Evolutionary conservation across 1,284 basidiomycete genomes (phyloP).

Genomic region (Heterobasidion annosum): DNA sequence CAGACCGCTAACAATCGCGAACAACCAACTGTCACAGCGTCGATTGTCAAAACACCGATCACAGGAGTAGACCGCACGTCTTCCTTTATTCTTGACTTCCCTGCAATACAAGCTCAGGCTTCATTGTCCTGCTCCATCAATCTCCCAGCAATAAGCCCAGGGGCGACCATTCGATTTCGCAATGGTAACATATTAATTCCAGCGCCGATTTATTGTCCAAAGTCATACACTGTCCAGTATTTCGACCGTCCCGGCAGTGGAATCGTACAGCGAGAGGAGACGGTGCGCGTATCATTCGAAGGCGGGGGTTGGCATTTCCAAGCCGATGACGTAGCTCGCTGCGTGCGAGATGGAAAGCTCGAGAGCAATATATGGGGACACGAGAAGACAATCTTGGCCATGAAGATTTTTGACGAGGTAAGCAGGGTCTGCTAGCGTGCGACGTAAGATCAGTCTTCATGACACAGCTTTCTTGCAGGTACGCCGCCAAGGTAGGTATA

Average conservation of each 20-base stretch:
- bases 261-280: constrained; percentile 44
- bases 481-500: constrained; percentile 40
- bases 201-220: constrained; percentile 57
- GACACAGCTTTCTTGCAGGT: constrained; percentile 23
- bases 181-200: constrained; percentile 55
- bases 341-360: constrained; percentile 66
- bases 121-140: constrained; percentile 59
- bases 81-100: constrained; percentile 70
- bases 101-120: constrained; percentile 52
- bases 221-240: constrained; percentile 55
- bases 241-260: constrained; percentile 43
- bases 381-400: constrained; percentile 69
- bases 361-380: constrained; percentile 71
- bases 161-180: constrained; percentile 59
- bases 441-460: not conserved
- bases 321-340: constrained; percentile 80
- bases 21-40: constrained; percentile 44
- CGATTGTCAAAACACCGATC: constrained; percentile 65
- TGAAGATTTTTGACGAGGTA: constrained; percentile 79
- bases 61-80: constrained; percentile 80
- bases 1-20: constrained; percentile 57
- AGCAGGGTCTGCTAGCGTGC: constrained; percentile 11
- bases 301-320: constrained; percentile 68
- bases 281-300: constrained; percentile 39
- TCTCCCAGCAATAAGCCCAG: constrained; percentile 27